Percentiles rank a stretch among this genome's conserved stretches.
Conservation (phyloP, 2,329 filamentous ascomycete genomes). For the Septoria petroselini region DNA sequence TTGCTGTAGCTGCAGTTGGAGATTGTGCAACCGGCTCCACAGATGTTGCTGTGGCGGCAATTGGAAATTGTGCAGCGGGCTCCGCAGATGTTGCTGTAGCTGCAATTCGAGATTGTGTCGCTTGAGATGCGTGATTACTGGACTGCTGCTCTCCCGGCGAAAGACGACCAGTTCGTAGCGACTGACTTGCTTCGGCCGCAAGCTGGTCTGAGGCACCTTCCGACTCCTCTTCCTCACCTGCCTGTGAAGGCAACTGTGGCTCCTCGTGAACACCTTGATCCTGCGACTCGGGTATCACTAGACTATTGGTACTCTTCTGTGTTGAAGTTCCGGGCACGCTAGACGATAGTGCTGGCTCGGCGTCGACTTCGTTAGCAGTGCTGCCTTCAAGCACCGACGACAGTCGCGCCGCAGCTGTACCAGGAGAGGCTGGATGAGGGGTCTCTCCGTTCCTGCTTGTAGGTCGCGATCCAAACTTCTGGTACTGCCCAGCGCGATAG, state of each 20-base stretch:
- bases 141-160: too few relatives aligned
- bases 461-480: constrained; percentile 16
- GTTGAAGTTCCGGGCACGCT: constrained; percentile 9
- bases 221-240: too few relatives aligned
- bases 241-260: constrained; percentile 1
- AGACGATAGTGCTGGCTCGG: background rate
- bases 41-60: too few relatives aligned
- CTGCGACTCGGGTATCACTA: constrained; percentile 29
- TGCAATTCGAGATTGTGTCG: too few relatives aligned
- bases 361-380: background rate
- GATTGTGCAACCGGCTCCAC: too few relatives aligned
- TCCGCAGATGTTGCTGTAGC: too few relatives aligned
- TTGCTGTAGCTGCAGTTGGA: too few relatives aligned
- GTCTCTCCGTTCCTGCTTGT: constrained; percentile 1
- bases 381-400: constrained; percentile 2
- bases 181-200: too few relatives aligned
- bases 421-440: background rate
- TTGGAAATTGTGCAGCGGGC: too few relatives aligned
- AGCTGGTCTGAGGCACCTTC: too few relatives aligned
- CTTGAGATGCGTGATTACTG: too few relatives aligned
- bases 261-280: constrained; percentile 15
- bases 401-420: background rate
- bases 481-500: constrained; percentile 28
- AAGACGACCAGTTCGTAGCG: too few relatives aligned
- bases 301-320: constrained; percentile 18